These are phyloP conservation scores for Lotus japonicus DNA, from an alignment of 306 rosid species.

Conservation along the genomic window DNA sequence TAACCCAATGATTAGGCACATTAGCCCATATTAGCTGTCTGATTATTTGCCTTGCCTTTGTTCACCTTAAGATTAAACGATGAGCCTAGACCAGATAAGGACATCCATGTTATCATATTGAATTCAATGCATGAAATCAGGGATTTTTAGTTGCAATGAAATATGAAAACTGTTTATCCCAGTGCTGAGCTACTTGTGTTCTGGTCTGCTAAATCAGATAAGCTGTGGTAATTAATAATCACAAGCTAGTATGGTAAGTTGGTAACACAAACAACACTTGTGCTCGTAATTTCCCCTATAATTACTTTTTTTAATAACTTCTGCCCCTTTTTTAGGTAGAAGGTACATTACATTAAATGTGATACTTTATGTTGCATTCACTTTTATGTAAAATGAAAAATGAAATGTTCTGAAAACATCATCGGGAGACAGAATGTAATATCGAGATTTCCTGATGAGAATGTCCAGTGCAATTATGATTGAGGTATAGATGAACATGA, in stretches of 20 bases:
- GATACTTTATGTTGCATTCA: neutral
- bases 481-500: neutral
- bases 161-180: neutral
- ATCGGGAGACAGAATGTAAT: neutral
- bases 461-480: slow-evolving; percentile 14
- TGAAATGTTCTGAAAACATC: neutral
- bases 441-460: neutral
- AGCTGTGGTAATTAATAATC: neutral
- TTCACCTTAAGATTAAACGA: neutral
- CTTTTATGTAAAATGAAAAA: neutral
- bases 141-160: neutral
- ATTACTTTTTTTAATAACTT: no score
- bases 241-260: no score
- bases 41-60: neutral
- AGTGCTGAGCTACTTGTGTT: neutral
- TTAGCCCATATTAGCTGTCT: neutral
- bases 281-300: no score
- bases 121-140: neutral
- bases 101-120: neutral
- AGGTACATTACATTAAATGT: no score
- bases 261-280: no score
- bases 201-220: neutral
- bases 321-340: no score
- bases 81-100: neutral
- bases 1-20: neutral